phyloP scores from a whole-genome alignment of 2,329 filamentous ascomycete species.

The Aspergillus novoparasiticus region DNA sequence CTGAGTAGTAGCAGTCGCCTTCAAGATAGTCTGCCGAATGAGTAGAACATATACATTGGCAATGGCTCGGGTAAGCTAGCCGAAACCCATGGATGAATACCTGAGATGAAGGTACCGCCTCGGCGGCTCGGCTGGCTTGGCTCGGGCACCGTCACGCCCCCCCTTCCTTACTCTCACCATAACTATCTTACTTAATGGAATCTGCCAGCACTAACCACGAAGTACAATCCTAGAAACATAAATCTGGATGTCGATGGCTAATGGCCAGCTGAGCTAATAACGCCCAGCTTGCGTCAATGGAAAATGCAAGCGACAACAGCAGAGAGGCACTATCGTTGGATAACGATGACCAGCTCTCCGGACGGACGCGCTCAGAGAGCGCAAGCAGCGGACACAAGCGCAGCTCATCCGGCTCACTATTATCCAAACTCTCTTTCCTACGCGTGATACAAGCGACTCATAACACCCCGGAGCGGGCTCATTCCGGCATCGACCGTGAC shows the following conservation, averaged over 20 bases:
- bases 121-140: conserved; percentile 2
- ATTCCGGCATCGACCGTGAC: conserved; percentile 25
- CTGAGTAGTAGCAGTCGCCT: not conserved
- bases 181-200: not conserved
- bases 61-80: not conserved
- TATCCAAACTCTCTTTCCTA: conserved; percentile 72
- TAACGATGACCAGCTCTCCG: conserved; percentile 26
- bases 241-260: conserved; percentile 26
- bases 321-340: conserved; percentile 30
- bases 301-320: conserved; percentile 34
- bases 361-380: conserved; percentile 36
- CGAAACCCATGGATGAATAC: not conserved
- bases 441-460: conserved; percentile 48
- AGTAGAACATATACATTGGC: not conserved
- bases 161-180: not conserved
- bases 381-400: conserved; percentile 50
- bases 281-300: conserved; percentile 36
- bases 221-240: conserved; percentile 11
- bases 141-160: not conserved
- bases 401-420: conserved; percentile 64
- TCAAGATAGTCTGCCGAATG: not conserved
- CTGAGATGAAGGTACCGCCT: not conserved
- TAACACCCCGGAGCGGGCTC: conserved; percentile 36
- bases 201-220: not conserved
- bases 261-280: conserved; percentile 22